Evolutionary conservation across 2,329 filamentous ascomycete genomes (phyloP).

Genomic region (Fusarium succisae): DNA sequence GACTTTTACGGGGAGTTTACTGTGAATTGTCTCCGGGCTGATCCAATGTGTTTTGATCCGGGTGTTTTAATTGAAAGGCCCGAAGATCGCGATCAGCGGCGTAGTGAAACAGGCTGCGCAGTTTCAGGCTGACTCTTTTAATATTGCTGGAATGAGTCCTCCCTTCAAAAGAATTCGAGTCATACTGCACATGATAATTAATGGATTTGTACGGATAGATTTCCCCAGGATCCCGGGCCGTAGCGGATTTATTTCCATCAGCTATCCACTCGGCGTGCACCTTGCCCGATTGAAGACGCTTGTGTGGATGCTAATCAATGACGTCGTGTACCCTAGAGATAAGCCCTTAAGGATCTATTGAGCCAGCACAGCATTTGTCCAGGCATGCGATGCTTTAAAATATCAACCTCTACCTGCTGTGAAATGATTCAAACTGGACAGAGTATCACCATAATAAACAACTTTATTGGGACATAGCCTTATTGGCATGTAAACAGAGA

Average conservation of each 20-base stretch:
- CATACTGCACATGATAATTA: background rate
- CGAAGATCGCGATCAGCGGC: background rate
- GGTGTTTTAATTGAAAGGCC: background rate
- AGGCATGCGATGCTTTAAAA: rapidly evolving
- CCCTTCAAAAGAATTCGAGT: background rate
- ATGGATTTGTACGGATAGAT: background rate
- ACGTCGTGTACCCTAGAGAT: background rate
- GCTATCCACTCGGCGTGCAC: background rate
- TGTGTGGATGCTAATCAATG: background rate
- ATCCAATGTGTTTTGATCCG: background rate
- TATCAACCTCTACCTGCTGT: rapidly evolving
- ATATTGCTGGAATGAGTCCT: conserved; percentile 1
- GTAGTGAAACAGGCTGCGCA: background rate
- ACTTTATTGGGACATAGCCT: background rate
- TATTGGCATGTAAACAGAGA: background rate
- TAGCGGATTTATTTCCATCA: background rate
- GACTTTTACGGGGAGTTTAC: background rate
- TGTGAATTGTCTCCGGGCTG: background rate
- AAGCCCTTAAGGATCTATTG: background rate
- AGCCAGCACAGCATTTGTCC: no score
- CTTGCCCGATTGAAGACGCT: background rate
- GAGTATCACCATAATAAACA: background rate
- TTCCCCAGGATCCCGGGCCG: background rate
- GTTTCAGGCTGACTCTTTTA: conserved; percentile 9
- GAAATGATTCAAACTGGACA: rapidly evolving